These are phyloP conservation scores for Colletotrichum spinosum DNA, from an alignment of 2,329 filamentous ascomycete genomes.

Conservation along the genomic window DNA sequence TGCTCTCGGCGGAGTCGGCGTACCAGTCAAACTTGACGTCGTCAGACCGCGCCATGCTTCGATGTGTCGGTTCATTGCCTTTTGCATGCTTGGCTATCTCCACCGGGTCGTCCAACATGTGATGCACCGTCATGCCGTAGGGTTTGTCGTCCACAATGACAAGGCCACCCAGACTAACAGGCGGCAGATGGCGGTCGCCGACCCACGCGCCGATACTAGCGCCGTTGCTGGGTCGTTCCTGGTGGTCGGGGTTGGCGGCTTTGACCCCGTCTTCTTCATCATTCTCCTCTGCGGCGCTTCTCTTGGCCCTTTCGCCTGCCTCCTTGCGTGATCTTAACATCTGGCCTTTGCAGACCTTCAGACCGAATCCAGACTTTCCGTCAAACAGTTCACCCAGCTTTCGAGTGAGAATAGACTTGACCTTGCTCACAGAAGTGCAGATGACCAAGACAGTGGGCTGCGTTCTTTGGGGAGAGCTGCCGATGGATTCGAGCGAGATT, in stretches of 20 bases:
- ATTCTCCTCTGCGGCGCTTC: conserved; percentile 54
- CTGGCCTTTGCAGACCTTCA: conserved; percentile 79
- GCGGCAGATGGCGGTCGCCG: conserved; percentile 85
- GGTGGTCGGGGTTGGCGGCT: conserved; percentile 79
- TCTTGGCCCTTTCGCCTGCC: conserved; percentile 38
- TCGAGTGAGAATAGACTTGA: conserved; percentile 77
- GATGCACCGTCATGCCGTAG: conserved; percentile 96
- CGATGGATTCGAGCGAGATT: conserved; percentile 81
- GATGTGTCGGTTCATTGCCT: conserved; percentile 40
- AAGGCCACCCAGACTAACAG: conserved; percentile 90
- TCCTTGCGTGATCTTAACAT: conserved; percentile 70
- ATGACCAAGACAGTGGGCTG: conserved; percentile 81
- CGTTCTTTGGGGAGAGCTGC: conserved; percentile 73
- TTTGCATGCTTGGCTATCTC: conserved; percentile 40
- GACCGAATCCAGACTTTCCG: conserved; percentile 67
- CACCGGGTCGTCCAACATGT: conserved; percentile 86
- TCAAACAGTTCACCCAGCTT: conserved; percentile 76
- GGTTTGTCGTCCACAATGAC: conserved; percentile 86
- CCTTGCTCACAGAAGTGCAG: conserved; percentile 79
- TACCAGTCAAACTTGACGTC: conserved; percentile 57
- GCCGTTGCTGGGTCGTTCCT: conserved; percentile 82
- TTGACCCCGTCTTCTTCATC: conserved; percentile 51
- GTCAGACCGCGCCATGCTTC: conserved; percentile 53
- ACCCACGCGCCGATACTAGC: conserved; percentile 94
- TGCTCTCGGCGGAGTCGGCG: conserved; percentile 54